Percentiles rank a stretch among this genome's conserved stretches.
These are phyloP conservation scores for Starmerella cellae DNA, from an alignment of 805 yeast genomes.

Conservation along the genomic window DNA sequence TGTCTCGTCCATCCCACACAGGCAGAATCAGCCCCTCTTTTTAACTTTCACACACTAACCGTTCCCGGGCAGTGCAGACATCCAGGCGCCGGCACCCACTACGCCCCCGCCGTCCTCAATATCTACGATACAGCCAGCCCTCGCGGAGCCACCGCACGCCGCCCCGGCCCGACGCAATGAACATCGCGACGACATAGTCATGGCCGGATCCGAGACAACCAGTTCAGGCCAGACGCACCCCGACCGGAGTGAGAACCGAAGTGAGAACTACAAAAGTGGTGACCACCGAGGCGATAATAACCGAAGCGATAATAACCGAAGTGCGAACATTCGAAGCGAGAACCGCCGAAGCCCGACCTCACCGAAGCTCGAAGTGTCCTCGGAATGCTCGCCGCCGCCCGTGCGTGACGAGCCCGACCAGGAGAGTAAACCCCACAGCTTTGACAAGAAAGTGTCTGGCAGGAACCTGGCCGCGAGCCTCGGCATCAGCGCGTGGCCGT, in stretches of 20 bases:
- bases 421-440: background rate
- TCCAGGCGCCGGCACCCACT: background rate
- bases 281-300: too few species aligned
- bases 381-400: background rate
- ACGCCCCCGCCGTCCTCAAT: background rate
- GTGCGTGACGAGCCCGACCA: background rate
- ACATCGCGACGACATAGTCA: background rate
- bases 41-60: too few species aligned
- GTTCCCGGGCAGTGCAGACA: too few species aligned
- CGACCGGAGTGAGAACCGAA: too few species aligned
- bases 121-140: background rate
- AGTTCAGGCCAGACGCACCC: too few species aligned
- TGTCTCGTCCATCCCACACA: too few species aligned
- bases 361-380: background rate
- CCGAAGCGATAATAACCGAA: too few species aligned
- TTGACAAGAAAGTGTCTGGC: background rate
- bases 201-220: too few species aligned
- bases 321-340: too few species aligned
- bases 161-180: background rate
- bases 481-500: slow-evolving; percentile 45
- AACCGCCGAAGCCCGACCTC: background rate
- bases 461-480: slow-evolving; percentile 26
- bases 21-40: too few species aligned
- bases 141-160: background rate
- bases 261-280: too few species aligned